Evolutionary conservation across 495 filamentous ascomycete species (phyloP), one percentile per base, ranked within the genome.

Genomic region (Glarea lozoyensis): DNA sequence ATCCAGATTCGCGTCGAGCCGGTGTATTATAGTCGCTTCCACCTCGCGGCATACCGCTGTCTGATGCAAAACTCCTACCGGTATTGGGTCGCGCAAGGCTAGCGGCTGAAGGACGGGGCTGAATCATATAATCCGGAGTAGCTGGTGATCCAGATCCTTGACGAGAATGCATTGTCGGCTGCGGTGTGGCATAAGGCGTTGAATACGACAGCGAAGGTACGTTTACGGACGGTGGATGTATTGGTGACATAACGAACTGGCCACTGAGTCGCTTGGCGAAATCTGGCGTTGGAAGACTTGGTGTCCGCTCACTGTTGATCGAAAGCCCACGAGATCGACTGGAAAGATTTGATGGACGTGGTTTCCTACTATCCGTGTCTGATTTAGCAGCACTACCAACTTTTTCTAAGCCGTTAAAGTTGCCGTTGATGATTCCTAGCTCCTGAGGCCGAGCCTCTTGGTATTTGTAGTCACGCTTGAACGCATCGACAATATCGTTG

Each of bases 381-480:
- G 35, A 21, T 19, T 20, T 20, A 11, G 10, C 18, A 11, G 20
- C 3, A 4, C 10, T 43, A 13, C 16, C 29, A 15, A 17, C 24
- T 10, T 20, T 16, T n/a, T 17, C 39, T 12, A 44, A 40, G 32
- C 29, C 40, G 16, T 10, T 34, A 29, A 48, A 48, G n/a, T 21
- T 35, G 7, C 49, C 52, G 29, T 54, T 58, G 18, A 53, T 30
- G 32, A 58, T 53, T 13, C 55, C 49, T 13, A 58, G 22, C 20
- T 50, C 48, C 3, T 61, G 62, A 10, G 74, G 61, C 37, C 66
- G 60, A 40, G 68, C 69, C 45, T 82, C 70, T 41, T 74, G 68
- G 42, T 71, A 68, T 33, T 68, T 73, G 58, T 81, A 90, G 52
- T 94, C 86, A 10, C 70, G 72, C 33, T 72, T 69, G 68, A 90